phyloP scores from a whole-genome alignment of 2,329 filamentous ascomycete genomes.

The Trichoderma endophyticum region DNA sequence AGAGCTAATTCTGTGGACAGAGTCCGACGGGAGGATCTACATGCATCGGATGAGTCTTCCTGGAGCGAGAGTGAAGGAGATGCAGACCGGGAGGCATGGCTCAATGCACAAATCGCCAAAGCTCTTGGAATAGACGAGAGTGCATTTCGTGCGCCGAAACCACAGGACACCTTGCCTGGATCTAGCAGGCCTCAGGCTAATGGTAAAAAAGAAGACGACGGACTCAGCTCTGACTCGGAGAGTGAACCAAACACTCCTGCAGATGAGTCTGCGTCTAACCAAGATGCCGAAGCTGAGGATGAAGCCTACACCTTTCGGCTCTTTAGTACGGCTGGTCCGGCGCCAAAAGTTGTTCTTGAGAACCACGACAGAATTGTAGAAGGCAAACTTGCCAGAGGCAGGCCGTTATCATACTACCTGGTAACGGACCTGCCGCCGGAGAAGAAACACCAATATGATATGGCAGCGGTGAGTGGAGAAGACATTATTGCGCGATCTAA shows the following conservation, averaged over 20 bases:
- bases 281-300: conserved; percentile 28
- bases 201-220: background rate
- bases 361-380: conserved; percentile 39
- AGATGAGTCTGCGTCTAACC: conserved; percentile 3
- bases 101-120: conserved; percentile 48
- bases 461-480: conserved; percentile 51
- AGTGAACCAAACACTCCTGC: conserved; percentile 12
- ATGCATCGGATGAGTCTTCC: conserved; percentile 33
- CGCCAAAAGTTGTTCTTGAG: conserved; percentile 51
- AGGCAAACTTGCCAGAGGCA: conserved; percentile 34
- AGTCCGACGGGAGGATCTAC: conserved; percentile 55
- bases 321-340: conserved; percentile 47
- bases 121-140: conserved; percentile 39
- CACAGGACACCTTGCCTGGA: background rate
- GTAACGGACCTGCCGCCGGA: conserved; percentile 36
- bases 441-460: conserved; percentile 39
- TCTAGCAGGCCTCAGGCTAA: background rate
- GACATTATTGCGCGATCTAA: conserved; percentile 45
- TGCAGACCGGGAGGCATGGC: conserved; percentile 40
- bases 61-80: conserved; percentile 29
- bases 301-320: conserved; percentile 50
- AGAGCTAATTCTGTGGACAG: conserved; percentile 31
- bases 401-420: conserved; percentile 52
- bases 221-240: background rate
- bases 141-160: conserved; percentile 21